Evolutionary conservation across 2,329 filamentous ascomycete genomes (phyloP).

Genomic region (Colletotrichum tanaceti): DNA sequence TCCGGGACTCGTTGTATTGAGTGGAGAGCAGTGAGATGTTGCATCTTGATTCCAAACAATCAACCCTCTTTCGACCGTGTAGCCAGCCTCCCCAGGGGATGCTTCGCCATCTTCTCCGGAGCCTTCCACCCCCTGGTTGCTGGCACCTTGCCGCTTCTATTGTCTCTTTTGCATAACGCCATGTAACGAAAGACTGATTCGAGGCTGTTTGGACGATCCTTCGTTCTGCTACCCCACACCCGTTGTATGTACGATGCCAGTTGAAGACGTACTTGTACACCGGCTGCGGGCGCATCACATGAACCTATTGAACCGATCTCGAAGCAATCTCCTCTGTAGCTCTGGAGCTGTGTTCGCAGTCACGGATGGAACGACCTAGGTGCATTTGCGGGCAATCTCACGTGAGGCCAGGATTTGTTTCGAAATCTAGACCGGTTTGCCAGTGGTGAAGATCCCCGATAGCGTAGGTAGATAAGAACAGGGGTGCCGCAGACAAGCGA

Average conservation of each 20-base stretch:
- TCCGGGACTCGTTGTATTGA: background rate
- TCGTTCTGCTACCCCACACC: slow-evolving; percentile 28
- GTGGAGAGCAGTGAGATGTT: background rate
- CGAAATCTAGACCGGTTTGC: slow-evolving; percentile 4
- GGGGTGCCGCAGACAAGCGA: slow-evolving; percentile 7
- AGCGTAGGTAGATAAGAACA: slow-evolving; percentile 19
- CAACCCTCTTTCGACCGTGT: background rate
- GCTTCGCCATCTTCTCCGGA: background rate
- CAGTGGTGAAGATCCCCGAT: slow-evolving; percentile 16
- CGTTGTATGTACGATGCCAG: slow-evolving; percentile 1
- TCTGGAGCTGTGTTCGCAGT: background rate
- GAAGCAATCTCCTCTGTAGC: background rate
- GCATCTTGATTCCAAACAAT: background rate
- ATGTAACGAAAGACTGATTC: slow-evolving; percentile 22
- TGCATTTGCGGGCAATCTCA: slow-evolving; percentile 9
- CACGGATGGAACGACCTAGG: slow-evolving; percentile 1
- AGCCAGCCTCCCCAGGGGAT: background rate
- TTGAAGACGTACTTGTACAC: slow-evolving; percentile 12
- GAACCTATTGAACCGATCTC: background rate
- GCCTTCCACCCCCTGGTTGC: slow-evolving; percentile 1
- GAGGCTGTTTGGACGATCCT: slow-evolving; percentile 24
- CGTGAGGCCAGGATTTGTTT: slow-evolving; percentile 1
- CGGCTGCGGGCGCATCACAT: slow-evolving; percentile 3
- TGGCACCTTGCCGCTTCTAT: slow-evolving; percentile 4
- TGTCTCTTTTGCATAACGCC: slow-evolving; percentile 4